Conservation (phyloP, 495 filamentous ascomycete genomes). For the Aeminium ludgeri region DNA sequence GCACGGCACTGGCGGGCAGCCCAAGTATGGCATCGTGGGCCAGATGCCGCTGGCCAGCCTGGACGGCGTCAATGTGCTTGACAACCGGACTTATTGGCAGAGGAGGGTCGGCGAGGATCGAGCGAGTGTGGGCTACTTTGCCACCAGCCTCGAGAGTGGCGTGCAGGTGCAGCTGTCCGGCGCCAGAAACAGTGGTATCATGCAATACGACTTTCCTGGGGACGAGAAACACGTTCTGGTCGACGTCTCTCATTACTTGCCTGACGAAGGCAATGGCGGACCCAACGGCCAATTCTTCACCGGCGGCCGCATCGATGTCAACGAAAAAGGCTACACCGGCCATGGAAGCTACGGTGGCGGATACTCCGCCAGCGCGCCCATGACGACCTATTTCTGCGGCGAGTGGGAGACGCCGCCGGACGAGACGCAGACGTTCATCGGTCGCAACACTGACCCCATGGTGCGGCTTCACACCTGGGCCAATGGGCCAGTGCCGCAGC, state of each 20-base stretch:
- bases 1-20: constrained; percentile 22
- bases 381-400: constrained; percentile 23
- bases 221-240: constrained; percentile 20
- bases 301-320: constrained; percentile 18
- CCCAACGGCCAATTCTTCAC: constrained; percentile 20
- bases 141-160: constrained; percentile 19
- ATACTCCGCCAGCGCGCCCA: constrained; percentile 17
- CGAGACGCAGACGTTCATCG: constrained; percentile 18
- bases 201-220: constrained; percentile 20
- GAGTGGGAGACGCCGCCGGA: constrained; percentile 20
- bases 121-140: constrained; percentile 22
- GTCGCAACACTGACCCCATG: constrained; percentile 21
- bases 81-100: constrained; percentile 25
- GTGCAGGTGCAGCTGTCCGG: constrained; percentile 19
- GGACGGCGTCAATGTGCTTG: constrained; percentile 18
- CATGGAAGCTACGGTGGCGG: constrained; percentile 17
- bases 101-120: constrained; percentile 17
- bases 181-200: constrained; percentile 16
- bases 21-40: constrained; percentile 24
- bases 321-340: constrained; percentile 19
- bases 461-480: constrained; percentile 12
- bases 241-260: constrained; percentile 23
- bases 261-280: constrained; percentile 12
- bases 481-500: constrained; percentile 12
- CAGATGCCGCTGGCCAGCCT: constrained; percentile 23